Evolutionary conservation across 768 basidiomycete species (phyloP), one percentile per base, ranked within the genome.

Genomic region (Cyathus striatus): DNA sequence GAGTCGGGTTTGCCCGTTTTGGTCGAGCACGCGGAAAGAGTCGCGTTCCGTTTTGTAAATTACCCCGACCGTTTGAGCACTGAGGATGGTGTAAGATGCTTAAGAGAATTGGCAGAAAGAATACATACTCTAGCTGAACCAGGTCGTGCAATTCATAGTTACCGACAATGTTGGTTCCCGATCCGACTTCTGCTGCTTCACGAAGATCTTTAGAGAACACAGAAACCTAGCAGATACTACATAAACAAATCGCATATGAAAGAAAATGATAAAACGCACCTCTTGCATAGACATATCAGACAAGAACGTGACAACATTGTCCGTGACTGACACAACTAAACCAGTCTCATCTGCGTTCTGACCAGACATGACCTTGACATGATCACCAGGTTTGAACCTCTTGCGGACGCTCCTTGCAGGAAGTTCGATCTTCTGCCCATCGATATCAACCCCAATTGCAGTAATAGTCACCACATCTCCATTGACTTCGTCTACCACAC

Each of bases 221-320:
- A 21, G 91, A 92, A 39, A 98, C 86, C 92, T 95, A 52, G 4
- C 33, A 40, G 26, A 22, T 36, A 48, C 18, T 21, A 41, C 20
- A 23, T 14, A 38, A 37, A 30, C 45, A 52, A 42, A 37, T 42
- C 20, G 47, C 23, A 16, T 38, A 26, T 7, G 12, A 4, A 21
- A 16, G n/a, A 20, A 21, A 26, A 27, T 36, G 13, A 25, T 18
- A 2, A 22, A 7, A 51, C 66, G 39, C 46, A 90, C 93, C 80
- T 98, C 95, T 54, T 91, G 87, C 81, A 93, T 83, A 2, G 88
- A 86, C 81, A 98, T 89, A 59, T 98, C 96, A n/a, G 91, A 95
- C 51, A 96, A 65, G 68, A 98, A 93, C 1, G 95, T 97, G 13
- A 98, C 89, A 20, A 92, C 81, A 40, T 93, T 90, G 54, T 90